Evolutionary conservation across 2,329 filamentous ascomycete species (phyloP).

Genomic region (Neoscytalidium dimidiatum): DNA sequence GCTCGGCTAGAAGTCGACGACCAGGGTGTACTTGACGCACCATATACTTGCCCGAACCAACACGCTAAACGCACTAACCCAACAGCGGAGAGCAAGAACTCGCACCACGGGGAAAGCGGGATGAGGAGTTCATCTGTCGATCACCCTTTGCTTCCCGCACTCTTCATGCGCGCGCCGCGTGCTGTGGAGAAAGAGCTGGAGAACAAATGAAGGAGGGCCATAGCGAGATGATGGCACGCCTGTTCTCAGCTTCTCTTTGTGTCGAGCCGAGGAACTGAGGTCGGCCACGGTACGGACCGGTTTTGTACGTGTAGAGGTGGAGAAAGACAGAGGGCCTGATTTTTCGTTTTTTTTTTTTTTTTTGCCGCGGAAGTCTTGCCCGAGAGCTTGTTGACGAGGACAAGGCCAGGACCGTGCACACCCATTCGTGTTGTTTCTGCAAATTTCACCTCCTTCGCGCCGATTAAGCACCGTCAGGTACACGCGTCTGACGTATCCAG

Average conservation of each 20-base stretch:
- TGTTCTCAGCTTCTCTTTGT: background rate
- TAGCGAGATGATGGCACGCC: background rate
- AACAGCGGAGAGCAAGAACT: background rate
- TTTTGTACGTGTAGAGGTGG: background rate
- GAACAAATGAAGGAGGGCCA: background rate
- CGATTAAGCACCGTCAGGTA: background rate
- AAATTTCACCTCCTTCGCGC: background rate
- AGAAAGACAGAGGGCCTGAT: background rate
- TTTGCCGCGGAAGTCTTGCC: background rate
- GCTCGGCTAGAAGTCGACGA: background rate
- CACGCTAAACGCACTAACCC: background rate
- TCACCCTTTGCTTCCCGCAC: background rate
- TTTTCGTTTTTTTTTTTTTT: no score
- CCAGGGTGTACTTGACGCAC: background rate
- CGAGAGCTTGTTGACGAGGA: background rate
- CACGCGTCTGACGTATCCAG: background rate
- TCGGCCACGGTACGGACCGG: no score
- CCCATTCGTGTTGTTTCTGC: background rate
- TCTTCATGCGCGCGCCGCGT: background rate
- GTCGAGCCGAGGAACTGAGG: background rate
- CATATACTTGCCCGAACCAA: background rate
- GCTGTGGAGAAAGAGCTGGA: background rate
- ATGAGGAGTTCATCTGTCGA: background rate
- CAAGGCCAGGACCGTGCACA: background rate
- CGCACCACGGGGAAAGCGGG: background rate